Conservation (phyloP, 805 yeast species). For the Teunomyces cretensis region DNA sequence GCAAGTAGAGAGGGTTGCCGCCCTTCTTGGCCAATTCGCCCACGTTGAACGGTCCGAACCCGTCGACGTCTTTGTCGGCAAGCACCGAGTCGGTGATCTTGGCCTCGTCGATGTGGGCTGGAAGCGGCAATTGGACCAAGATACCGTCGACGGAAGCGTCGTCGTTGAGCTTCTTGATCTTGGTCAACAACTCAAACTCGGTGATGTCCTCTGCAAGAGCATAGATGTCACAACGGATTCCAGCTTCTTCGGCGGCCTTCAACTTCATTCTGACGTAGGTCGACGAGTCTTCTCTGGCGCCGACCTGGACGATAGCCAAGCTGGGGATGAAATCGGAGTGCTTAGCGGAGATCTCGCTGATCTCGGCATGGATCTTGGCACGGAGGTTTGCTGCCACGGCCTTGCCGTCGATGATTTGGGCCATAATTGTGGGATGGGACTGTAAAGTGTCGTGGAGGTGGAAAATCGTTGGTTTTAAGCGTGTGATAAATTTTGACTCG, state of each 20-base stretch:
- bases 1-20: conserved; percentile 69
- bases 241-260: conserved; percentile 72
- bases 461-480: not conserved
- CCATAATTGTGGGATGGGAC: conserved; percentile 10
- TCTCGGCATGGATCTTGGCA: conserved; percentile 37
- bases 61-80: conserved; percentile 77
- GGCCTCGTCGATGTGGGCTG: conserved; percentile 66
- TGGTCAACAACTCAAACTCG: conserved; percentile 54
- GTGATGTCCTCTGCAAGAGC: conserved; percentile 56
- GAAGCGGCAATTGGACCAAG: conserved; percentile 75
- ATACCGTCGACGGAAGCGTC: conserved; percentile 67
- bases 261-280: conserved; percentile 79
- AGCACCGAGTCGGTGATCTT: conserved; percentile 64
- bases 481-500: not conserved
- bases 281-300: conserved; percentile 74
- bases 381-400: conserved; percentile 43
- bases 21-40: conserved; percentile 76
- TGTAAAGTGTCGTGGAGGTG: not conserved
- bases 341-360: conserved; percentile 38
- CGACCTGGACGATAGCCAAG: conserved; percentile 73
- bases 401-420: conserved; percentile 44
- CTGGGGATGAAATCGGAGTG: conserved; percentile 62
- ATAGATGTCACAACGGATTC: conserved; percentile 59
- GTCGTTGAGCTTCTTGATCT: conserved; percentile 56
- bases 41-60: conserved; percentile 73